Conservation (phyloP, 345 rosid genomes). For the Eucalyptus grandis region DNA sequence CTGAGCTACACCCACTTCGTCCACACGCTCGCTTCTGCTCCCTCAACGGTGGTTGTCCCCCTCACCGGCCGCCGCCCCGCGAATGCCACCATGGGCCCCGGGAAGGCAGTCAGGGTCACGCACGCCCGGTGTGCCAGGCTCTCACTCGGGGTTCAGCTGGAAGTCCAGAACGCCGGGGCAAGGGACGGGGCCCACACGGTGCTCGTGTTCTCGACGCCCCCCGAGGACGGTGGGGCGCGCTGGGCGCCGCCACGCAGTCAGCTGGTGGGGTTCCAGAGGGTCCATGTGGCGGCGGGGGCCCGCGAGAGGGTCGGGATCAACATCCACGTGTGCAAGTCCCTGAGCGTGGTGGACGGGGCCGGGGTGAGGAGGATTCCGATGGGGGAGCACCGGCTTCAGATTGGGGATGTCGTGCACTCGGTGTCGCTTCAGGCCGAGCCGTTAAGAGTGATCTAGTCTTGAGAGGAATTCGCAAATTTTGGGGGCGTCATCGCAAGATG, state of each 20-base stretch:
- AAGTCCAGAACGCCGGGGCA: constrained; percentile 50
- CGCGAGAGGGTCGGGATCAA: constrained; percentile 32
- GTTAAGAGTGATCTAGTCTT: constrained; percentile 41
- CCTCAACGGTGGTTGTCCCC: constrained; percentile 28
- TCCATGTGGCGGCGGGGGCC: constrained; percentile 44
- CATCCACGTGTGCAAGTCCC: constrained; percentile 73
- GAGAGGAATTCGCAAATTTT: background rate
- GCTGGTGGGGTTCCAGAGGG: constrained; percentile 58
- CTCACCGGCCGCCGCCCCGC: constrained; percentile 29
- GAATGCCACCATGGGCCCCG: constrained; percentile 27
- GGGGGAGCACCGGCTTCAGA: constrained; percentile 63
- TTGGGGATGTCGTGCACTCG: constrained; percentile 47
- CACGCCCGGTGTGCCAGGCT: constrained; percentile 50
- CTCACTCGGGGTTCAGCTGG: constrained; percentile 47
- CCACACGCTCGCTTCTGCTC: constrained; percentile 46
- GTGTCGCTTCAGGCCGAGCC: constrained; percentile 52
- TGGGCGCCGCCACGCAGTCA: constrained; percentile 79
- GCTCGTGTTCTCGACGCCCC: constrained; percentile 63
- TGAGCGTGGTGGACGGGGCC: constrained; percentile 70
- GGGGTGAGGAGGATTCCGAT: constrained; percentile 81
- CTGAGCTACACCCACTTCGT: constrained; percentile 65
- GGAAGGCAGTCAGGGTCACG: constrained; percentile 58
- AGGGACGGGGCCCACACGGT: constrained; percentile 58
- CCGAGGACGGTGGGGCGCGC: constrained; percentile 14
- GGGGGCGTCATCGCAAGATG: background rate